Percentiles rank a stretch among this genome's conserved stretches.
Evolutionary conservation across 2,329 filamentous ascomycete species (phyloP).

Genomic region (Magnaporthiopsis rhizophila): DNA sequence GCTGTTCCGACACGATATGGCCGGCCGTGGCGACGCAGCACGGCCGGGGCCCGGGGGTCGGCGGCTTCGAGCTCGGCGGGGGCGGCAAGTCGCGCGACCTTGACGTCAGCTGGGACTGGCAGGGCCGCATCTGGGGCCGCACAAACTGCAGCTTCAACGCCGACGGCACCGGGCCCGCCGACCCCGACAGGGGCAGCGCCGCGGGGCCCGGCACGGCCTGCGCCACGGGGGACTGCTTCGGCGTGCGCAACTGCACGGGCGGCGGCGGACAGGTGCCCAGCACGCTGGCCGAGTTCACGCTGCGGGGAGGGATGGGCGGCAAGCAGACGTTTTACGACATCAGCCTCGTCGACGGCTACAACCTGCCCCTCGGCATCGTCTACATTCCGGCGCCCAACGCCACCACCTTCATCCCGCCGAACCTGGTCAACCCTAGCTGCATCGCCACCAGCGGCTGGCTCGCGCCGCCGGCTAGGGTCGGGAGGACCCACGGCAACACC

Average conservation of each 20-base stretch:
- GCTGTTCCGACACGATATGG: conserved; percentile 64
- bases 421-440: conserved; percentile 69
- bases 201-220: conserved; percentile 51
- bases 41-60: conserved; percentile 57
- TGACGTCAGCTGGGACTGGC: conserved; percentile 66
- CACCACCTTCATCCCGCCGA: conserved; percentile 62
- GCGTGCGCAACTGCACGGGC: conserved; percentile 59
- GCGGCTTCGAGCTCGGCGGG: conserved; percentile 58
- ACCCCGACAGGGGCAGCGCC: conserved; percentile 16
- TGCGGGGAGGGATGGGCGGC: conserved; percentile 53
- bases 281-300: conserved; percentile 74
- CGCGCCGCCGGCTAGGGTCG: conserved; percentile 39
- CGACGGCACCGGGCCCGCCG: conserved; percentile 44
- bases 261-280: conserved; percentile 63
- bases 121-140: conserved; percentile 73
- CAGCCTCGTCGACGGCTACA: conserved; percentile 79
- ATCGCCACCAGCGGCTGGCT: conserved; percentile 62
- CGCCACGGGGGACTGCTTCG: conserved; percentile 68
- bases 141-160: conserved; percentile 74
- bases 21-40: conserved; percentile 68
- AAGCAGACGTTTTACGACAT: conserved; percentile 75
- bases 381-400: conserved; percentile 54
- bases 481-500: conserved; percentile 55
- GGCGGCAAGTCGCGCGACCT: conserved; percentile 51
- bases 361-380: conserved; percentile 60